Evolutionary conservation across 352 stramenopile genomes (phyloP).

Genomic region (Pythium chondricola): DNA sequence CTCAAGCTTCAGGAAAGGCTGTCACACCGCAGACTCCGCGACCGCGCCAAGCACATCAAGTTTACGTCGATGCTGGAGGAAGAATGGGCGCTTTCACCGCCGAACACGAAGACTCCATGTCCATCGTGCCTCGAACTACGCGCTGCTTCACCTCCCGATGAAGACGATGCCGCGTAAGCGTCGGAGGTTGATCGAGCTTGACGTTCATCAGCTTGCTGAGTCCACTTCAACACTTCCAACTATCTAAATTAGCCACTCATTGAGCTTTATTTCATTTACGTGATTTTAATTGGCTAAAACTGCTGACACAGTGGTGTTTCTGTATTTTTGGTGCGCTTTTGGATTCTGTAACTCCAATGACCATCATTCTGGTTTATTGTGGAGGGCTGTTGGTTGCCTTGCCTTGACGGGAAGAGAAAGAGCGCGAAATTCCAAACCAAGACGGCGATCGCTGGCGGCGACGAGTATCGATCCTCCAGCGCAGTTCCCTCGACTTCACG

Average conservation of each 20-base stretch:
- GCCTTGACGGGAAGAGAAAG: conserved; percentile 16
- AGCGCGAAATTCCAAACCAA: conserved; percentile 17
- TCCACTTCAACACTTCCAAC: conserved; percentile 6
- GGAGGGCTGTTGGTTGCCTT: conserved; percentile 18
- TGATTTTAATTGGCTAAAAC: conserved; percentile 7
- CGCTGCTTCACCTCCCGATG: too few relatives aligned
- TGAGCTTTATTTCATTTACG: not conserved
- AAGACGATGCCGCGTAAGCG: conserved; percentile 3
- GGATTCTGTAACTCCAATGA: conserved; percentile 18
- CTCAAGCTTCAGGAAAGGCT: conserved; percentile 1
- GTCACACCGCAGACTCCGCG: conserved; percentile 9
- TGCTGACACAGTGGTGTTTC: too few relatives aligned
- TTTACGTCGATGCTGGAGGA: conserved; percentile 9
- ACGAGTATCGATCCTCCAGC: not conserved
- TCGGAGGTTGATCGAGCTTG: too few relatives aligned
- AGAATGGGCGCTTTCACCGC: too few relatives aligned
- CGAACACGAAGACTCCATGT: too few relatives aligned
- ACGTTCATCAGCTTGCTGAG: too few relatives aligned
- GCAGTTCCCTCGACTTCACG: not conserved
- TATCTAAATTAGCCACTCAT: conserved; percentile 5
- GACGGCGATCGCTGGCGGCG: not conserved
- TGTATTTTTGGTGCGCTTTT: conserved; percentile 10
- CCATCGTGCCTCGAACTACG: too few relatives aligned
- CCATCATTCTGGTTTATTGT: conserved; percentile 16
- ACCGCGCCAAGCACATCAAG: conserved; percentile 8